phyloP scores from a whole-genome alignment of 805 yeast genomes.

The Candida jianshihensis region DNA sequence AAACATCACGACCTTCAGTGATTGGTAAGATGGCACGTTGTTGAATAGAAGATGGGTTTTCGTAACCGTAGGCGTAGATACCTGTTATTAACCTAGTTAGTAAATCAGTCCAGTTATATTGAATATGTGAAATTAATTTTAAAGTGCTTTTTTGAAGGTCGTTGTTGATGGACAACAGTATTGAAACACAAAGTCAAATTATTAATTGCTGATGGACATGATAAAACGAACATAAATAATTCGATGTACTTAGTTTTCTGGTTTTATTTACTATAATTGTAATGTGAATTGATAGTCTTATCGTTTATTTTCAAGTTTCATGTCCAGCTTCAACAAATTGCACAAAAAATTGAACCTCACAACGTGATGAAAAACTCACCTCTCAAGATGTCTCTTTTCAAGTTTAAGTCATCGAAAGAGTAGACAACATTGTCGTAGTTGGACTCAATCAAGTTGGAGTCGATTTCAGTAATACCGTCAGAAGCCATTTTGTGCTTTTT shows the following conservation, averaged over 20 bases:
- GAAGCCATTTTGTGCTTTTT: slow-evolving; percentile 25
- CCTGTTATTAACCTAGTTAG: slow-evolving; percentile 35
- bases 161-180: too few species aligned
- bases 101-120: too few species aligned
- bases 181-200: too few species aligned
- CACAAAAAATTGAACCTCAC: too few species aligned
- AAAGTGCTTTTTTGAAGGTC: background rate
- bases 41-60: slow-evolving; percentile 94
- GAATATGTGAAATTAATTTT: background rate
- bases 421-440: slow-evolving; percentile 89
- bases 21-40: slow-evolving; percentile 96
- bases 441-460: slow-evolving; percentile 79
- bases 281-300: too few species aligned
- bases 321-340: too few species aligned
- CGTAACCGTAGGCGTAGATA: slow-evolving; percentile 89
- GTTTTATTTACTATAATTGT: too few species aligned
- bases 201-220: too few species aligned
- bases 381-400: slow-evolving; percentile 55
- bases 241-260: too few species aligned
- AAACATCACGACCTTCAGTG: slow-evolving; percentile 88
- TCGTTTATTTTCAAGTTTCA: too few species aligned
- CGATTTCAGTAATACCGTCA: slow-evolving; percentile 75
- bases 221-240: too few species aligned
- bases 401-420: slow-evolving; percentile 74
- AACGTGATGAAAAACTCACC: too few species aligned